A percentile compares a stretch with the other conserved stretches of the same genome.
Conservation (phyloP, 371 early-diverging fungal genomes). For the Mucor indicus region DNA sequence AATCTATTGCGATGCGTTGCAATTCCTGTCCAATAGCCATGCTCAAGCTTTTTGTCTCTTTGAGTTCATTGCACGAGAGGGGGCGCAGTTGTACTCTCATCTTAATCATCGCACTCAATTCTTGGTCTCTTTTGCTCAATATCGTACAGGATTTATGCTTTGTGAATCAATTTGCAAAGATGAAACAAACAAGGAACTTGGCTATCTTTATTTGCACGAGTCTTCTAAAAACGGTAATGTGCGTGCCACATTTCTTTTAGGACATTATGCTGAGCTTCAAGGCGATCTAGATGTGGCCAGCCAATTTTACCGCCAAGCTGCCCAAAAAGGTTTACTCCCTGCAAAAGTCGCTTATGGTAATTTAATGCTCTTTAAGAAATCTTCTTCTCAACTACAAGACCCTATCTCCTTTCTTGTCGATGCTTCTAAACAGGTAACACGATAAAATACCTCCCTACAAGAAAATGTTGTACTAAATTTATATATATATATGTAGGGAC, state of each 20-base stretch:
- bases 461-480: constrained; percentile 1
- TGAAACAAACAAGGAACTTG: constrained; percentile 8
- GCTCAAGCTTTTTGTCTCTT: constrained; percentile 12
- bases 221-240: constrained; percentile 14
- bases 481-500: constrained; percentile 3
- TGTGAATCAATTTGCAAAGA: constrained; percentile 6
- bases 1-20: constrained; percentile 2
- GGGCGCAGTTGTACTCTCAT: constrained; percentile 1
- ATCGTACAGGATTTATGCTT: constrained; percentile 17
- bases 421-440: constrained; percentile 13
- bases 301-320: constrained; percentile 9
- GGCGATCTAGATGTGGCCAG: constrained; percentile 11
- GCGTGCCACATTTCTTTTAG: constrained; percentile 13
- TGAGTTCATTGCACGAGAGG: constrained; percentile 12
- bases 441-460: too few species aligned
- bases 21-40: constrained; percentile 2
- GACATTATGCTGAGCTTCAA: constrained; percentile 8
- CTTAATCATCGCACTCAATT: neutral
- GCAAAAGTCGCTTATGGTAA: constrained; percentile 18
- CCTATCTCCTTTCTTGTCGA: constrained; percentile 6
- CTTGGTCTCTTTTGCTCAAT: constrained; percentile 19
- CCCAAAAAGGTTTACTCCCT: neutral
- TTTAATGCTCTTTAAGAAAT: neutral
- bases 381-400: neutral
- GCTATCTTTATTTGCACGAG: constrained; percentile 3